Conservation (phyloP, 78 protist species). For the Tieghemostelium lacteum region DNA sequence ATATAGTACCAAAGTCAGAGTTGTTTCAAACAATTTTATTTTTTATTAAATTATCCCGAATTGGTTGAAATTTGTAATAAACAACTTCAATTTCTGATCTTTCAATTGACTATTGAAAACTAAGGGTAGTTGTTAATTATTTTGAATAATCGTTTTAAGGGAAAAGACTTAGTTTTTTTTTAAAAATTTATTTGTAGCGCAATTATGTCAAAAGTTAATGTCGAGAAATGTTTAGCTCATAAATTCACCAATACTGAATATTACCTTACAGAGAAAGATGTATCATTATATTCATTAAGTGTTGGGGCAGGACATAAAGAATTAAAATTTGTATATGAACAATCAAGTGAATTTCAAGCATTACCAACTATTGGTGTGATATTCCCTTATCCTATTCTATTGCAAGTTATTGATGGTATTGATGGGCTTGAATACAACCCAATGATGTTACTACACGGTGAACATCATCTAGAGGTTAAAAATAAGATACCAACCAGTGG, state of each 20-base stretch:
- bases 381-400: constrained; percentile 44
- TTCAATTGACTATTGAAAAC: too few species aligned
- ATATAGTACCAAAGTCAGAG: too few species aligned
- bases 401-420: constrained; percentile 24
- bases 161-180: too few species aligned
- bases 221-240: constrained; percentile 16
- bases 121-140: too few species aligned
- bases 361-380: constrained; percentile 49
- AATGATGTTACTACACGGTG: constrained; percentile 77
- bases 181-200: too few species aligned
- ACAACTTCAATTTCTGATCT: too few species aligned
- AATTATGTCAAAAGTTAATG: constrained; percentile 17
- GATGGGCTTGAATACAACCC: constrained; percentile 45
- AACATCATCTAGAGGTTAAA: constrained; percentile 49
- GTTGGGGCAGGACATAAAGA: constrained; percentile 53
- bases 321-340: constrained; percentile 45
- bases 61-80: too few species aligned
- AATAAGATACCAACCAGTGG: constrained; percentile 42
- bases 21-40: too few species aligned
- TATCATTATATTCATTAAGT: constrained; percentile 55
- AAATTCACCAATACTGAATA: constrained; percentile 15
- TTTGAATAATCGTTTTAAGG: too few species aligned
- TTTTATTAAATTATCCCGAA: too few species aligned
- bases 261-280: constrained; percentile 55
- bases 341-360: neutral